phyloP scores from a whole-genome alignment of 495 filamentous ascomycete species.

The Lasiosphaeria hispida region DNA sequence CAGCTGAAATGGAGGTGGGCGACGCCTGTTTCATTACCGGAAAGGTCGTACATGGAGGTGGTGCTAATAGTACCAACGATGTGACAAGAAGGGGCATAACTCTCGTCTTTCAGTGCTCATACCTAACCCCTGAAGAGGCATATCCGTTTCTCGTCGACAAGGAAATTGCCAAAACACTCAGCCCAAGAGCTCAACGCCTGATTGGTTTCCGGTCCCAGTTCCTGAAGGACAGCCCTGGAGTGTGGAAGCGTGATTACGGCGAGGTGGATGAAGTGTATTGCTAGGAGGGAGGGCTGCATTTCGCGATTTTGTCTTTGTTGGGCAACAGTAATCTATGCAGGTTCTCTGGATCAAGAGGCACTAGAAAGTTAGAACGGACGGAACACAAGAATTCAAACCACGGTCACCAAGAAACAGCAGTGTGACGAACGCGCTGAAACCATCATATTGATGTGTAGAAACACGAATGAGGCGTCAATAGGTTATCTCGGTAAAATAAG shows the following conservation, averaged over 20 bases:
- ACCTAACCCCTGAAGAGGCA: slow-evolving; percentile 16
- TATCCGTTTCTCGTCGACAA: slow-evolving; percentile 12
- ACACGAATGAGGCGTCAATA: no score
- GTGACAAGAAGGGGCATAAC: slow-evolving; percentile 11
- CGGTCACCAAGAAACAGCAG: no score
- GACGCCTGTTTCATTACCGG: slow-evolving; percentile 17
- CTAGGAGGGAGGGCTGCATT: not conserved
- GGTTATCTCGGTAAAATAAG: no score
- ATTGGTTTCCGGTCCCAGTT: slow-evolving; percentile 15
- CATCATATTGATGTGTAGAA: no score
- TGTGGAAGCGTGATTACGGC: slow-evolving; percentile 16
- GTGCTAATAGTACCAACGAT: slow-evolving; percentile 5
- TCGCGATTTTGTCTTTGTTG: no score
- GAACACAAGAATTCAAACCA: no score
- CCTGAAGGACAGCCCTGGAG: slow-evolving; percentile 16
- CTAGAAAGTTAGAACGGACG: no score
- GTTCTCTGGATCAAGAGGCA: no score
- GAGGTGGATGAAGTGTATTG: slow-evolving; percentile 14
- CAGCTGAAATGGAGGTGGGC: slow-evolving; percentile 13
- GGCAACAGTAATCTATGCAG: no score
- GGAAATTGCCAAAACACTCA: slow-evolving; percentile 10
- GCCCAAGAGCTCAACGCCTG: slow-evolving; percentile 9
- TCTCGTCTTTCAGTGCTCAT: slow-evolving; percentile 14
- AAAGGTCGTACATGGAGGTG: slow-evolving; percentile 15
- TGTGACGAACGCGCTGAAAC: no score